Conservation (phyloP, 441 rosid species). For the Erodium trifolium region DNA sequence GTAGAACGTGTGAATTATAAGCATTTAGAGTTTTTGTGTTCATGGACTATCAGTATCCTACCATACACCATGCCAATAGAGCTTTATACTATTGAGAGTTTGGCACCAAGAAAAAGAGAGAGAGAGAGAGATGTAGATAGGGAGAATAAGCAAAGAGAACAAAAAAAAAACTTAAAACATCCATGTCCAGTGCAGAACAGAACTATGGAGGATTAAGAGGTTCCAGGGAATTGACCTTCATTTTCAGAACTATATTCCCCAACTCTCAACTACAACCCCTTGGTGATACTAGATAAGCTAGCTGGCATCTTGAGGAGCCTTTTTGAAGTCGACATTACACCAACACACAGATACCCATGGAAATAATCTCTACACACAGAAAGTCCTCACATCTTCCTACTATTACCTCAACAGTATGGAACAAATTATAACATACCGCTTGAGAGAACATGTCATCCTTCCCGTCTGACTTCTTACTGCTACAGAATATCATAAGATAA, state of each 20-base stretch:
- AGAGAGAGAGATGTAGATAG: background rate
- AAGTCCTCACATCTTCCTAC: conserved; percentile 14
- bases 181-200: background rate
- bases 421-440: conserved; percentile 55
- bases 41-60: background rate
- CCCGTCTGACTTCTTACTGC: conserved; percentile 35
- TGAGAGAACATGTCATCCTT: conserved; percentile 59
- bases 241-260: too few species aligned
- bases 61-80: background rate
- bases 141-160: background rate
- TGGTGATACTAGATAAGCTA: too few species aligned
- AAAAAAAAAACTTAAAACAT: background rate
- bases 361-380: conserved; percentile 18
- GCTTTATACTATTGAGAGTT: background rate
- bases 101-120: background rate
- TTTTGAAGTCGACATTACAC: conserved; percentile 6
- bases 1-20: background rate
- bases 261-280: too few species aligned
- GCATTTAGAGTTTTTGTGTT: background rate
- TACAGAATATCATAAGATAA: conserved; percentile 60
- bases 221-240: too few species aligned
- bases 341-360: background rate
- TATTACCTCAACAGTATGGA: conserved; percentile 14
- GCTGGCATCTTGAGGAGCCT: background rate
- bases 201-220: too few species aligned